Evolutionary conservation across 495 filamentous ascomycete genomes (phyloP), one percentile per base, ranked within the genome.

Genomic region (Annulohypoxylon nitens): DNA sequence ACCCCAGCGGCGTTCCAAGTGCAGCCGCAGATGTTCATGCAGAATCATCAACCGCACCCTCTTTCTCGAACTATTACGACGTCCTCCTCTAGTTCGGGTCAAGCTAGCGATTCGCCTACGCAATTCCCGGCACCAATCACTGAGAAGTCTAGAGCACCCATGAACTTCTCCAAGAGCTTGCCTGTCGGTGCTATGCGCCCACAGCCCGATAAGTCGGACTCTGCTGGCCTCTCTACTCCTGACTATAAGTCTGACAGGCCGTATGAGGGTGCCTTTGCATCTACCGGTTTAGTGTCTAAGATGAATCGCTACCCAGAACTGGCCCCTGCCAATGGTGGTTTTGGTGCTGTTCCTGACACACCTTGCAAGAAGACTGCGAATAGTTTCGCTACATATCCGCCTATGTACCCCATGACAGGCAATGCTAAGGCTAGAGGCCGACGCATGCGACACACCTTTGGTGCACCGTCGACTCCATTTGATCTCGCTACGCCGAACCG

Each of bases 201-300:
- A 2, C 71, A 64, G 16, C 41, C 50, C 6, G 67, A 77, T 6
- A 60, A 41, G n/a, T 18, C 45, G 4, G 63, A 36, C 11, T 55
- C 64, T 25, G 34, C 26, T 1, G 71, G 89, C 9, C 90, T 94
- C 65, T 90, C 91, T 34, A 98, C 95, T 0, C 95, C 95, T 0
- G 88, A 93, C 62, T 97, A 92, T 77, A 95, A 93, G 78, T 85
- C 89, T 5, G 93, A 91, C 11, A 97, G 92, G 78, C 95, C 95
- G 37, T 83, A 92, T 8, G 92, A 93, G 36, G 90, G 91, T 18
- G 95, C 94, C 10, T 98, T 98, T 81, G 92, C 92, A 86, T 98
- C 96, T 0, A 98, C 96, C 4, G 96, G 96, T 33, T 82, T 99
- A 50, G 92, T 98, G 37, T 97, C 96, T 4, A 98, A 98, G 83